phyloP scores from a whole-genome alignment of 2,329 filamentous ascomycete genomes.

The Ceratocystis papillata region DNA sequence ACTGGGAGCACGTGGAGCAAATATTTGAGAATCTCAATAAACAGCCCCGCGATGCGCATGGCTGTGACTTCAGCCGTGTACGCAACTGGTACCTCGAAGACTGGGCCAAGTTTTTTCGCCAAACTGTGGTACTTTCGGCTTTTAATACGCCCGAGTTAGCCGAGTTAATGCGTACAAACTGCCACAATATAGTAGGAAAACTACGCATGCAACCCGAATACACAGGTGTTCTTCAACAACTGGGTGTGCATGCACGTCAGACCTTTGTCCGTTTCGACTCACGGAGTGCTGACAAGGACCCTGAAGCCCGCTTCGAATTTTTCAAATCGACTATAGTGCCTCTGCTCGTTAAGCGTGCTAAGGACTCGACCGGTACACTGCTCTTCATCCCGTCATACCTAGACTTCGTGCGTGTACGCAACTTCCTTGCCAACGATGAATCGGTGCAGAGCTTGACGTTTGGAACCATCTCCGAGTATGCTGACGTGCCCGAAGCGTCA shows the following conservation, averaged over 20 bases:
- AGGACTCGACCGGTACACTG: conserved; percentile 57
- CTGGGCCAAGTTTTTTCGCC: conserved; percentile 67
- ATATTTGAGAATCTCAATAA: conserved; percentile 86
- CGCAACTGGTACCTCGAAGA: conserved; percentile 88
- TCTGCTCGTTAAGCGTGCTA: conserved; percentile 56
- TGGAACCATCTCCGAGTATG: conserved; percentile 82
- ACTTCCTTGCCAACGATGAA: conserved; percentile 69
- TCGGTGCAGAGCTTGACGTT: conserved; percentile 50
- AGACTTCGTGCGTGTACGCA: conserved; percentile 87
- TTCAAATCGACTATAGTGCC: conserved; percentile 77
- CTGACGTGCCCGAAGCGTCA: conserved; percentile 63
- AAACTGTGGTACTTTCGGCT: conserved; percentile 70
- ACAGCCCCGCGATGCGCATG: conserved; percentile 79
- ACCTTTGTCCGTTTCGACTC: conserved; percentile 84
- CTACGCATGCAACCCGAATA: conserved; percentile 58
- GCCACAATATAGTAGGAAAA: conserved; percentile 72
- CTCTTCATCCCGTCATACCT: conserved; percentile 89
- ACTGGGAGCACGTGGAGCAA: conserved; percentile 91
- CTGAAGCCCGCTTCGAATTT: conserved; percentile 81
- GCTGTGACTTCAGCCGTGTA: conserved; percentile 86
- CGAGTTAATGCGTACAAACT: conserved; percentile 61
- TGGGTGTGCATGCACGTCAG: conserved; percentile 64
- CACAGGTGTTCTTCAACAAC: conserved; percentile 59
- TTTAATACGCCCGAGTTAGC: conserved; percentile 86
- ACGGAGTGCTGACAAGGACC: conserved; percentile 48